These are phyloP conservation scores for Xylaria sp. DNA, from an alignment of 2,329 filamentous ascomycete species.

Conservation along the genomic window DNA sequence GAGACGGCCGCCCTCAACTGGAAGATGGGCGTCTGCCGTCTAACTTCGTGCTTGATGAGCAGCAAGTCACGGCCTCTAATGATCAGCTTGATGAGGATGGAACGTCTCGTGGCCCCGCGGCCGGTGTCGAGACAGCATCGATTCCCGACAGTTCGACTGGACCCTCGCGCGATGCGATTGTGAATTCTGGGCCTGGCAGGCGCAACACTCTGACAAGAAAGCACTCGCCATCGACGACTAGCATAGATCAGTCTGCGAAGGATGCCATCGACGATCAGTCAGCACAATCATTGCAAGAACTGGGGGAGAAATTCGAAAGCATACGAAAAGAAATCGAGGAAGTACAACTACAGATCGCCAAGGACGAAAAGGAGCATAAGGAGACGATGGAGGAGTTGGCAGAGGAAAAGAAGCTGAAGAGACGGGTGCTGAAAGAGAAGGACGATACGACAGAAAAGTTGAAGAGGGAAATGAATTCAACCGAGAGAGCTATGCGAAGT, in stretches of 20 bases:
- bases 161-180: constrained; percentile 72
- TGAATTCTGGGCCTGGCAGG: constrained; percentile 54
- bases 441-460: constrained; percentile 89
- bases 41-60: constrained; percentile 65
- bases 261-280: constrained; percentile 62
- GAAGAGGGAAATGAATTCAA: constrained; percentile 79
- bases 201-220: constrained; percentile 78
- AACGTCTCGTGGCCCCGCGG: constrained; percentile 60
- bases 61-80: constrained; percentile 52
- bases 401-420: constrained; percentile 82
- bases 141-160: constrained; percentile 69
- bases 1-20: constrained; percentile 70
- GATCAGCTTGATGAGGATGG: constrained; percentile 63
- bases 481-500: constrained; percentile 83
- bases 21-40: constrained; percentile 66
- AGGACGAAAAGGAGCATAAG: constrained; percentile 77
- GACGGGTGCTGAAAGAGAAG: constrained; percentile 83
- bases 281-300: constrained; percentile 75
- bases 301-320: constrained; percentile 83
- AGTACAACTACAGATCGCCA: constrained; percentile 73
- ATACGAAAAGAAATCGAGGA: constrained; percentile 88
- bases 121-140: constrained; percentile 69
- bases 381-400: constrained; percentile 73
- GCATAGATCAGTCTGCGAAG: constrained; percentile 61
- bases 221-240: constrained; percentile 76